Percentiles rank a stretch among this genome's conserved stretches.
phyloP scores from a whole-genome alignment of 768 basidiomycete species.

The Tephrocybe sp. region DNA sequence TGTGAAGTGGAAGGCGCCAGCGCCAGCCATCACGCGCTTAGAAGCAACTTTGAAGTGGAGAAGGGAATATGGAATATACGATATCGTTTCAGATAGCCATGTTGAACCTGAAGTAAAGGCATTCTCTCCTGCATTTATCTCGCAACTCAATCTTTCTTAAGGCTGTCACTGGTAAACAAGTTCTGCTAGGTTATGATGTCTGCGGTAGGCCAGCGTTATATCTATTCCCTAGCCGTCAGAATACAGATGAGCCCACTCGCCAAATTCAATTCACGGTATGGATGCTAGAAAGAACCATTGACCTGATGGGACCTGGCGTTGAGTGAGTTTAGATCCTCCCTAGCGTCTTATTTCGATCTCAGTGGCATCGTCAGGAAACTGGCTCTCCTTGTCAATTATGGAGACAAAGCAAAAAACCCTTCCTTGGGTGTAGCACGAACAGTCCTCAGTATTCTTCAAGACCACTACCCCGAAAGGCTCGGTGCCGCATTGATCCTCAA shows the following conservation, averaged over 20 bases:
- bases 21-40: constrained; percentile 63
- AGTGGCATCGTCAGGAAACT: constrained; percentile 48
- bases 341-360: neutral
- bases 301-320: constrained; percentile 79
- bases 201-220: constrained; percentile 68
- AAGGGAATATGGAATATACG: constrained; percentile 74
- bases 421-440: constrained; percentile 41
- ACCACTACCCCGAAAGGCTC: constrained; percentile 87
- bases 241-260: constrained; percentile 65
- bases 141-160: constrained; percentile 21
- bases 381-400: constrained; percentile 75
- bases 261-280: constrained; percentile 78
- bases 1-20: constrained; percentile 63
- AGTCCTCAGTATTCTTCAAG: constrained; percentile 68
- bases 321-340: constrained; percentile 50
- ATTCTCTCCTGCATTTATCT: neutral
- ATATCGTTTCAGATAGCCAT: constrained; percentile 53
- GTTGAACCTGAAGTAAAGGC: constrained; percentile 72
- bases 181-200: constrained; percentile 75
- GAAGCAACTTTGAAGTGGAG: constrained; percentile 80
- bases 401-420: constrained; percentile 63
- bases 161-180: constrained; percentile 82
- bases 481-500: constrained; percentile 74
- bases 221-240: constrained; percentile 70
- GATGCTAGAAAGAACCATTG: constrained; percentile 74